phyloP scores from a whole-genome alignment of 2,329 filamentous ascomycete species.

The Zarea fungicola region DNA sequence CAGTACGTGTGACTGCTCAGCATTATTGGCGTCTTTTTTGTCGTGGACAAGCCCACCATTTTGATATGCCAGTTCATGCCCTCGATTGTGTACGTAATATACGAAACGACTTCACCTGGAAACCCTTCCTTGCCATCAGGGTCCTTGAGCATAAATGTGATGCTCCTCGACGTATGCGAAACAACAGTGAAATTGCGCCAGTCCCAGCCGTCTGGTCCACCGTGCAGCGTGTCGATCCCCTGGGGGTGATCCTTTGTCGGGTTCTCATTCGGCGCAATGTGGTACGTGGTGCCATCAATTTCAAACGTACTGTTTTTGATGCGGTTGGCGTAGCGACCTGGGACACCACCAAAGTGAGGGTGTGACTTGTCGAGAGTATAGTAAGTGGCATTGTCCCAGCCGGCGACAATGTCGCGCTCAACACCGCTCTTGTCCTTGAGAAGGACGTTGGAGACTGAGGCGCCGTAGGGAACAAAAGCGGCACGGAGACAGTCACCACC shows the following conservation, averaged over 20 bases:
- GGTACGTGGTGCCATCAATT: constrained; percentile 57
- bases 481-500: constrained; percentile 60
- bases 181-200: constrained; percentile 73
- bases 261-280: constrained; percentile 60
- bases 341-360: constrained; percentile 67
- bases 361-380: constrained; percentile 61
- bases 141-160: constrained; percentile 72
- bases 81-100: constrained; percentile 67
- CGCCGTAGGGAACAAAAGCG: constrained; percentile 69
- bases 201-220: constrained; percentile 68
- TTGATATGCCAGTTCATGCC: constrained; percentile 66
- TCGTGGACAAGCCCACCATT: constrained; percentile 65
- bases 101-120: constrained; percentile 69
- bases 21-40: constrained; percentile 78
- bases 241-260: constrained; percentile 43
- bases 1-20: constrained; percentile 70
- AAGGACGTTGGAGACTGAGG: constrained; percentile 65
- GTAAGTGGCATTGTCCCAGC: constrained; percentile 71
- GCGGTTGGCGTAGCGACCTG: constrained; percentile 74
- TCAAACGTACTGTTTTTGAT: constrained; percentile 72
- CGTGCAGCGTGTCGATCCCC: constrained; percentile 62
- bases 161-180: constrained; percentile 59
- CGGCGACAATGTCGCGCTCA: constrained; percentile 64
- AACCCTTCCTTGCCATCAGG: constrained; percentile 70
- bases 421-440: constrained; percentile 64